Conservation (phyloP, 2,329 filamentous ascomycete species). For the Gnomoniopsis smithogilvyi region DNA sequence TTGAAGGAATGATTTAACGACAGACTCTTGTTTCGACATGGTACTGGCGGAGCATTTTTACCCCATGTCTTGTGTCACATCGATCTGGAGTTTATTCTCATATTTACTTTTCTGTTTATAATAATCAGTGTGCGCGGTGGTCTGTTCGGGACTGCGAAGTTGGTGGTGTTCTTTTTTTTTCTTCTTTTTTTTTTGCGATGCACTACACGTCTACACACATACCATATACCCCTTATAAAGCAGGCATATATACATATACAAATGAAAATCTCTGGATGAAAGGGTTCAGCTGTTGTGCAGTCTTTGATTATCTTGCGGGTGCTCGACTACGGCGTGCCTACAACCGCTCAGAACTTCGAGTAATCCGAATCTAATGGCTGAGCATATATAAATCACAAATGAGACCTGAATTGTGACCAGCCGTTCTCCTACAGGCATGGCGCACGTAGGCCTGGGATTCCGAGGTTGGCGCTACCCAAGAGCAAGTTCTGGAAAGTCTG, state of each 20-base stretch:
- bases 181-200: no score
- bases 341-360: no score
- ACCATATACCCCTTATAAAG: constrained; percentile 8
- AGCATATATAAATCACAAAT: no score
- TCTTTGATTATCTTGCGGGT: not conserved
- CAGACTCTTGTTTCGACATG: not conserved
- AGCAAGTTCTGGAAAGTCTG: not conserved
- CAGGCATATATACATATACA: constrained; percentile 3
- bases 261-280: not conserved
- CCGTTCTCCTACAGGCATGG: no score
- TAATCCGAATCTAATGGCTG: no score
- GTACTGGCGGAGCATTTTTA: not conserved
- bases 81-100: not conserved
- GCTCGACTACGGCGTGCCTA: not conserved
- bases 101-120: no score
- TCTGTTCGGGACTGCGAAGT: not conserved
- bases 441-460: no score
- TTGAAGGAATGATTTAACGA: constrained; percentile 10
- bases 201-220: not conserved
- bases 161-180: not conserved
- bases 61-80: not conserved
- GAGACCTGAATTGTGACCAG: no score
- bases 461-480: no score
- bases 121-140: not conserved
- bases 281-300: not conserved